Evolutionary conservation across 805 yeast species (phyloP).

Genomic region (Saturnispora gosingensis): DNA sequence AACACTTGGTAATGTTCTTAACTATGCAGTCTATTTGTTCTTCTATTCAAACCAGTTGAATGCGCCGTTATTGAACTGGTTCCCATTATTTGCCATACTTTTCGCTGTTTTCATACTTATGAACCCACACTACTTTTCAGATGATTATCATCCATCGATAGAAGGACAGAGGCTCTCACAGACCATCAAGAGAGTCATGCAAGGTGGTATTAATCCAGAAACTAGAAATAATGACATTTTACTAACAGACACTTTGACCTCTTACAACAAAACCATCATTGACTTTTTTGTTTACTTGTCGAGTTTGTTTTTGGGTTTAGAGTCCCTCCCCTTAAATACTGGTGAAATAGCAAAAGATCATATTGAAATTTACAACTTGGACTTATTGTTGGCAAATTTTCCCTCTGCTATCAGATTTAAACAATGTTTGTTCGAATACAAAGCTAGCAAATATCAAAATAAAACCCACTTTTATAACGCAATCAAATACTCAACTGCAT

Average conservation of each 20-base stretch:
- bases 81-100: slow-evolving; percentile 33
- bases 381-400: slow-evolving; percentile 27
- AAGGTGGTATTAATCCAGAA: slow-evolving; percentile 51
- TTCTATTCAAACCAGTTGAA: slow-evolving; percentile 18
- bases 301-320: slow-evolving; percentile 30
- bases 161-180: slow-evolving; percentile 38
- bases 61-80: slow-evolving; percentile 23
- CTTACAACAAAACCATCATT: slow-evolving; percentile 66
- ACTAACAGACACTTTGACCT: slow-evolving; percentile 75
- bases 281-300: slow-evolving; percentile 57
- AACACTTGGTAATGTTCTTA: slow-evolving; percentile 19
- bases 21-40: slow-evolving; percentile 24
- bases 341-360: slow-evolving; percentile 26
- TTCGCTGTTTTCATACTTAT: slow-evolving; percentile 29
- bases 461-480: slow-evolving; percentile 58
- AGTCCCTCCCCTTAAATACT: slow-evolving; percentile 25
- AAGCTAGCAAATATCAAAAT: slow-evolving; percentile 35
- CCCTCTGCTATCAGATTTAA: slow-evolving; percentile 72
- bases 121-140: slow-evolving; percentile 24
- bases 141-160: slow-evolving; percentile 12
- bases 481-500: slow-evolving; percentile 59
- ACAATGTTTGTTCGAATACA: slow-evolving; percentile 73
- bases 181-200: slow-evolving; percentile 43
- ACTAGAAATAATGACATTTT: slow-evolving; percentile 72
- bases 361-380: slow-evolving; percentile 22